Base-by-base conservation (phyloP, 2,329 filamentous ascomycete genomes). In the Aspergillus neotritici region DNA sequence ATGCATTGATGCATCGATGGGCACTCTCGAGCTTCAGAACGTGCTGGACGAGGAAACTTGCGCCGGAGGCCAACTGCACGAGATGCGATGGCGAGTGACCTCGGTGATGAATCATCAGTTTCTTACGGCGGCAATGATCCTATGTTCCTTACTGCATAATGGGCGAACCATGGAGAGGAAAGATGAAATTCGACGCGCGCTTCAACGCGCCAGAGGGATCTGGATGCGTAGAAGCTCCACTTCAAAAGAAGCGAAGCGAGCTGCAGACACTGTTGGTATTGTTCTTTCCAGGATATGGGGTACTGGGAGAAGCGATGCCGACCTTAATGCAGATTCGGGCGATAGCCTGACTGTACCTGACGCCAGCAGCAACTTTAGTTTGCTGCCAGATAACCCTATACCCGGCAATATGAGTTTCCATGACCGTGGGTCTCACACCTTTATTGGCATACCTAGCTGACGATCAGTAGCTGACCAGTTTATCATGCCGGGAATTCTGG, bases 41-140 rank as follows among this genome's bases (percentile, higher is more conserved):
- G 62, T 72, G 0, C 60, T 79, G 12, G 69, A 74, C 48, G 63
- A 72, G 34, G 72, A 76, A 35, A 72, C 69, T 4, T 69, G 69
- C 37, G 75, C 77, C 0, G 77, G 76, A 2, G 74, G 73, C 4
- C 63, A 76, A 35, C 65, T 83, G 9, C 64, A 69, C 48, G 64
- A 66, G 36, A 70, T 75, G 36, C 71, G 71, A 4, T 83, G 78
- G 78, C 79, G 80, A 48, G 60, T 80, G 14, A 74, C 73, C 2
- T 76, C 75, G 1, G 59, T 81, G 4, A 72, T 74, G 13, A 72
- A 78, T 37, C 78, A 82, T 49, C 77, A 82, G 52, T 83, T 79
- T 40, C 64, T 83, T 36, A 69, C 82, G 1, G 78, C 78, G 0
- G 73, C 74, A 37, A 78, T 79, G 70, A 68, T 82, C 2, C 51